Evolutionary conservation across 106 monocot species (phyloP).

Genomic region (Acorus calamus): DNA sequence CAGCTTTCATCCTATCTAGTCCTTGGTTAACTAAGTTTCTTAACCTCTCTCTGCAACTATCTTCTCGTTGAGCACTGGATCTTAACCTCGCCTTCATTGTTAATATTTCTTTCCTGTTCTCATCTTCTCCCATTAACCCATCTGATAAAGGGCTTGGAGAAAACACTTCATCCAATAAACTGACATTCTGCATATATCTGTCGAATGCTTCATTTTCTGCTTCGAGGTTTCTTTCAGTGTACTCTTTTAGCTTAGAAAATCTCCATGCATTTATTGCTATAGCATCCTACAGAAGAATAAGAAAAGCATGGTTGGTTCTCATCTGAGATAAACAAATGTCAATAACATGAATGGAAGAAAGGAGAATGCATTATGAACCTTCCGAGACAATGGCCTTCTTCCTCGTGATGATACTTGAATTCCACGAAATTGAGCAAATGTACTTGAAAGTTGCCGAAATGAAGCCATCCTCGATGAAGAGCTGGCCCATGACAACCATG

Average conservation of each 20-base stretch:
- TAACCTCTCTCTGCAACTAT: constrained; percentile 23
- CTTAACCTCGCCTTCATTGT: constrained; percentile 43
- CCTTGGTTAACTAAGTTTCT: constrained; percentile 19
- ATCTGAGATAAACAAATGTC: too few relatives aligned
- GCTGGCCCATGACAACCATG: constrained; percentile 13
- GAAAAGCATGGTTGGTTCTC: too few relatives aligned
- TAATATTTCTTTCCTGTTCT: constrained; percentile 17
- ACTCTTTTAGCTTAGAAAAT: constrained; percentile 61
- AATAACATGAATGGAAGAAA: neutral
- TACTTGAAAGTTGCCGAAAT: constrained; percentile 53
- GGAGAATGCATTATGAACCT: constrained; percentile 23
- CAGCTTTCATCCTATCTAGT: neutral
- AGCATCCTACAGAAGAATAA: constrained; percentile 41
- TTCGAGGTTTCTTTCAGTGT: constrained; percentile 57
- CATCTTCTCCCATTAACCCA: constrained; percentile 6
- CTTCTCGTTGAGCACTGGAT: constrained; percentile 21
- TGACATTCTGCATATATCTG: constrained; percentile 62
- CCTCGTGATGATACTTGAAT: constrained; percentile 20
- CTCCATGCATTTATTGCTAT: constrained; percentile 74
- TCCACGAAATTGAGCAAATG: constrained; percentile 22
- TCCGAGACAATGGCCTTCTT: constrained; percentile 56
- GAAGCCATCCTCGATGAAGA: constrained; percentile 64
- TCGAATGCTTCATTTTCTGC: constrained; percentile 84
- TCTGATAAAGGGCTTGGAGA: constrained; percentile 2
- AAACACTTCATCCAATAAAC: constrained; percentile 65